phyloP scores from a whole-genome alignment of 73 alveolate genomes.

The Uronychia setigera region DNA sequence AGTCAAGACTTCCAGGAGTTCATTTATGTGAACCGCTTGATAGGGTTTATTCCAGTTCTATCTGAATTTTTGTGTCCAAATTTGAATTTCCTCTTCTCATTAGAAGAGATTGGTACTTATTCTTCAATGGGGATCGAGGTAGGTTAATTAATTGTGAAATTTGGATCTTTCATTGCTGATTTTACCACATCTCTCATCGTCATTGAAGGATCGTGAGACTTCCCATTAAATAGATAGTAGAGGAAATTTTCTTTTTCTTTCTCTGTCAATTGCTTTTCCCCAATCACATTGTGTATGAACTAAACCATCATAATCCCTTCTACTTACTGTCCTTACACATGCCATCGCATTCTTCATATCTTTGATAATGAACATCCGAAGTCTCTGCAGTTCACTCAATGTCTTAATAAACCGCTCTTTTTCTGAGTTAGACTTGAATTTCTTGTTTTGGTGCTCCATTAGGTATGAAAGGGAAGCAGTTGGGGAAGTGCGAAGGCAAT shows the following conservation, averaged over 20 bases:
- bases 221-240: background rate
- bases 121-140: background rate
- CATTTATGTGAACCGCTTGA: background rate
- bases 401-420: background rate
- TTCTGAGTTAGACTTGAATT: background rate
- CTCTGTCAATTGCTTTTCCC: background rate
- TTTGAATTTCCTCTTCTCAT: background rate
- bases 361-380: background rate
- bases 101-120: background rate
- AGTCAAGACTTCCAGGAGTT: background rate
- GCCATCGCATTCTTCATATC: background rate
- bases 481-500: conserved; percentile 3
- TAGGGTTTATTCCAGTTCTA: background rate
- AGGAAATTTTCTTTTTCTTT: background rate
- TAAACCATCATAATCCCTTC: too few relatives aligned
- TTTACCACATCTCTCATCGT: background rate
- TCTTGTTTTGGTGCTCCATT: background rate
- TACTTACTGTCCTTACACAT: background rate
- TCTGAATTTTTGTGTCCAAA: background rate
- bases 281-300: too few relatives aligned
- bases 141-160: background rate
- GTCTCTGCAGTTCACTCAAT: background rate
- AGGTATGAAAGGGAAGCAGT: background rate
- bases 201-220: background rate
- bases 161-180: background rate